These are phyloP conservation scores for Didymella keratinophila DNA, from an alignment of 2,329 filamentous ascomycete species.

Conservation along the genomic window DNA sequence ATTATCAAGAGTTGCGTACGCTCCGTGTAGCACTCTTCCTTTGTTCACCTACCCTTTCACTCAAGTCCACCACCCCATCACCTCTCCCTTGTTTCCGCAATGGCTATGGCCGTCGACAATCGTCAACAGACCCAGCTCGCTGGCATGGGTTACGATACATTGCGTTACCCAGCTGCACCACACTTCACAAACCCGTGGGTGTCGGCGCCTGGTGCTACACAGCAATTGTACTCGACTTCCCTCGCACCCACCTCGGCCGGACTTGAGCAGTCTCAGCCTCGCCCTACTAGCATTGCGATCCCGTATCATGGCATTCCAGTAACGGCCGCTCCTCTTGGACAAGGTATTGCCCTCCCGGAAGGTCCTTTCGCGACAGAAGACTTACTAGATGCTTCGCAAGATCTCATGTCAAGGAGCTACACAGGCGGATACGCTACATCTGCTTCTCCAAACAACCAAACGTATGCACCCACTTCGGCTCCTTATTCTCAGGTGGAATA, in stretches of 20 bases:
- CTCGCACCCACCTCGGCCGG: constrained; percentile 59
- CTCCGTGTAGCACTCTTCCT: constrained; percentile 38
- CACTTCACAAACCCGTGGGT: constrained; percentile 94
- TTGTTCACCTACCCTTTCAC: constrained; percentile 28
- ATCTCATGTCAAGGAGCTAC: constrained; percentile 77
- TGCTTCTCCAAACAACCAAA: constrained; percentile 70
- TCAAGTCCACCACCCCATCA: constrained; percentile 12
- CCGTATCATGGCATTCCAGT: constrained; percentile 78
- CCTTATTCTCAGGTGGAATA: constrained; percentile 82
- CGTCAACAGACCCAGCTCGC: constrained; percentile 76
- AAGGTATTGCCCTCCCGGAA: constrained; percentile 71
- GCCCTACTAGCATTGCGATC: constrained; percentile 71
- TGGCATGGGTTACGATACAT: constrained; percentile 78
- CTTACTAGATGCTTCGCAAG: constrained; percentile 77
- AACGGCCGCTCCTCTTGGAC: constrained; percentile 74
- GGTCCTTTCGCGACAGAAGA: constrained; percentile 68
- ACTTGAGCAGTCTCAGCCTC: constrained; percentile 59
- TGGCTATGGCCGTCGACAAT: constrained; percentile 95
- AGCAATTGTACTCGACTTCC: constrained; percentile 71
- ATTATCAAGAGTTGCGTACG: constrained; percentile 31
- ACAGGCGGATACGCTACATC: constrained; percentile 73
- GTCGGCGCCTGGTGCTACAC: constrained; percentile 65
- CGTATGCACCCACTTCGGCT: constrained; percentile 72
- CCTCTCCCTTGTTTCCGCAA: constrained; percentile 51
- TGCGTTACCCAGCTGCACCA: constrained; percentile 71